Base-by-base conservation (phyloP, 805 yeast species). In the Metschnikowia gruessii region DNA sequence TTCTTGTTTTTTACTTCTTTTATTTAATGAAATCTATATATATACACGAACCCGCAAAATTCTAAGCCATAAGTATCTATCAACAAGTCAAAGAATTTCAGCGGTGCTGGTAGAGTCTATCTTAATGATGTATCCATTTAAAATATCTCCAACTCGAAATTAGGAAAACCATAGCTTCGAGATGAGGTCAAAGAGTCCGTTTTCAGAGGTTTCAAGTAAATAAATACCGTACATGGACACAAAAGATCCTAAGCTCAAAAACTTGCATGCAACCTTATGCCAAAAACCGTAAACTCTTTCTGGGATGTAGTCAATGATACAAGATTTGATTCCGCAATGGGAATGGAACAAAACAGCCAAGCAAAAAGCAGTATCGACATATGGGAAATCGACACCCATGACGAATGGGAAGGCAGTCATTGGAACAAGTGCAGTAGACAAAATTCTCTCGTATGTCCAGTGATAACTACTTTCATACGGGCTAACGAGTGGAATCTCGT, bases 231-330 rank as follows among this genome's bases (percentile, higher is more conserved):
- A 81, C 49, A 83, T 74, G 12, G 87, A 79, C 31, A 84, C 70
- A 44, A 76, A 72, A 2, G 96, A 75, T 32, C 97, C 97, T 2
- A 82, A 69, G 32, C 81, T 77, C 58, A 94, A 77, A 46, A 89
- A 63, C 52, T 75, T 76, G 74, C 81, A 70, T 46, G 95, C 91
- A 32, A 77, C 70, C 51, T 76, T 75, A 69, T 88, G 85, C 77
- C 87, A 80, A 35, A 74, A 65, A 31, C 96, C 96, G 67, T 84
- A 94, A 19, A 83, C 87, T 65, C 99, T 80, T 62, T 74, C 69
- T 35, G 97, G 97, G 46, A 92, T 84, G 70, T 92, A 94, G 69
- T 92, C 99, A 49, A 83, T 83, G 60, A 94, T 90, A 74, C 97
- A 92, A 38, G 95, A 76, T 66, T 85, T 85, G 69, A 94, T 80